Evolutionary conservation across 2,329 filamentous ascomycete species (phyloP), one percentile per base, ranked within the genome.

Genomic region (Talaromyces sp.): DNA sequence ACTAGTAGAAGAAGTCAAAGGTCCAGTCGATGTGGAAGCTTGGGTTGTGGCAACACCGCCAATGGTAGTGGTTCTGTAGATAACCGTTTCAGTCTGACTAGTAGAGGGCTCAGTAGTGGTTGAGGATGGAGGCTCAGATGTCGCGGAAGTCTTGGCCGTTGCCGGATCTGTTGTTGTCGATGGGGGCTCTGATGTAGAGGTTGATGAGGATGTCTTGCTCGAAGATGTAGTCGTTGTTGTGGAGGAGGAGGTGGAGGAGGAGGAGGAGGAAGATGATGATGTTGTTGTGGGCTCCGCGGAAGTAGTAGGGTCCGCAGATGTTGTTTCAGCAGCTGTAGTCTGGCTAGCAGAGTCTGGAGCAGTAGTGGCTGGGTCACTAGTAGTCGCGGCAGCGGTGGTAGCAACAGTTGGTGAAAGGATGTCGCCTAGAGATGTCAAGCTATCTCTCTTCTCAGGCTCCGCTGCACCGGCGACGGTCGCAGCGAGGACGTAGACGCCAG

Each of bases 1-100:
- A 24, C 90, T 80, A 4, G 81, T 82, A 2, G 89, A 84, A 0
- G 84, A 83, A n/a, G 88, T 88, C 14, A 84, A 79, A 50, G 76
- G 72, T 41, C 79, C 78, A n/a, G 81, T 82, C 7, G 82, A 68
- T 13, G 73, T 71, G 27, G 74, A 70, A 19, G 74, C 72, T 22
- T 70, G 70, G 11, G 75, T 74, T 62, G 78, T 77, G 45, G 85
- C 81, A 59, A 84, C 27, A 13, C 60, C 63, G 16, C 52, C 31
- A 10, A 59, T 54, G 19, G 47, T 52, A 11, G 19, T 24, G 1
- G 54, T 63, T 24, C 19, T 39, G 6, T 67, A 66, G n/a, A 41
- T 65, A 59, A 47, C 59, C 65, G 7, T 63, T 50, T 31, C 70
- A 68, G 45, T 68, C 68, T 58, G 33, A 41, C 19, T 47, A 19